phyloP scores from a whole-genome alignment of 768 basidiomycete genomes.

The Lentinula guzmanii region DNA sequence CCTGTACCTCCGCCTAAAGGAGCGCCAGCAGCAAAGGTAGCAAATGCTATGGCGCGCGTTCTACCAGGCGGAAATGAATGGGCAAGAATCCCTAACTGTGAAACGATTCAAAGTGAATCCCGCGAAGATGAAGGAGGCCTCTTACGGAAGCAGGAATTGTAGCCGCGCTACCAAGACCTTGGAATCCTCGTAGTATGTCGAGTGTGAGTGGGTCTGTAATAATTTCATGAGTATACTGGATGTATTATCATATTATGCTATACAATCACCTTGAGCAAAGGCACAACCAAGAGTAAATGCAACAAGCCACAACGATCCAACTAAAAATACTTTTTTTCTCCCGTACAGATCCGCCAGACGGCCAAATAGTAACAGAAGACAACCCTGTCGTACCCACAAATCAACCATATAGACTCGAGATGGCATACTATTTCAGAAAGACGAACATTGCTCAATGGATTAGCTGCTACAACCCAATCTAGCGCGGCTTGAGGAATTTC shows the following conservation, averaged over 20 bases:
- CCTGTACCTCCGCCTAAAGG: slow-evolving; percentile 78
- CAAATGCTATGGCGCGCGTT: slow-evolving; percentile 71
- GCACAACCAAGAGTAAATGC: slow-evolving; percentile 60
- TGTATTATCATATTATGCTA: not conserved
- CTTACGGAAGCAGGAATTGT: slow-evolving; percentile 67
- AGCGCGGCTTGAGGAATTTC: slow-evolving; percentile 43
- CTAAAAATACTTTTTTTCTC: slow-evolving; percentile 59
- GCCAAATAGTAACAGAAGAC: slow-evolving; percentile 70
- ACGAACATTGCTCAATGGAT: slow-evolving; percentile 60
- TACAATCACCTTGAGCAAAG: slow-evolving; percentile 45
- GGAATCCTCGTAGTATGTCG: slow-evolving; percentile 67
- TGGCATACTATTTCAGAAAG: not conserved
- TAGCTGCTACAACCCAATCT: slow-evolving; percentile 67
- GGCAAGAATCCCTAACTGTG: slow-evolving; percentile 76
- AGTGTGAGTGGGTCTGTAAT: slow-evolving; percentile 52
- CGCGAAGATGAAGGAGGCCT: too few relatives aligned
- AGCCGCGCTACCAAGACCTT: slow-evolving; percentile 78
- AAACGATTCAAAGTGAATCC: not conserved
- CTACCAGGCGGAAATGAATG: slow-evolving; percentile 63
- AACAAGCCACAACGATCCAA: slow-evolving; percentile 49
- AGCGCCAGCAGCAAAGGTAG: slow-evolving; percentile 80
- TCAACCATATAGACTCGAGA: not conserved
- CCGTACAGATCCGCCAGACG: slow-evolving; percentile 80
- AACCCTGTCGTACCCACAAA: slow-evolving; percentile 43
- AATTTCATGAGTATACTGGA: not conserved